Evolutionary conservation across 768 basidiomycete species (phyloP), one percentile per base, ranked within the genome.

Genomic region (Tylopilus sp.): DNA sequence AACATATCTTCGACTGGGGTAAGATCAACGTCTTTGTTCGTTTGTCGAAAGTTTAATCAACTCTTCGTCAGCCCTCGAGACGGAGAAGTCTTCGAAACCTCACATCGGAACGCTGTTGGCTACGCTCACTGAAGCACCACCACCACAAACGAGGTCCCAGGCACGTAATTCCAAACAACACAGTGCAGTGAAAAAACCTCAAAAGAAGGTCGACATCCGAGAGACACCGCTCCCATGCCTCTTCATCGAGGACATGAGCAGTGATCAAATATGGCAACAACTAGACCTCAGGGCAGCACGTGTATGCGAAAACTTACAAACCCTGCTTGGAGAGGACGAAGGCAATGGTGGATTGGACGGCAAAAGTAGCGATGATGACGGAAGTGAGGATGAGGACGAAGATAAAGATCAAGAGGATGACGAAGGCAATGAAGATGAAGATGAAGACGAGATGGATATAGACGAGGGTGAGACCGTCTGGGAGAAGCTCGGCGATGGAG

Each of bases 241-340:
- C 18, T 88, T 83, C 52, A 74, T 85, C 12, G 82, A 91, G 20
- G 85, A 79, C 17, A 85, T 97, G 81, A 86, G 84, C 58, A 78
- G 81, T 21, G 89, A 91, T 50, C 94, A 95, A 67, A 74, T 98
- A 23, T 99, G 95, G 95, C 86, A 85, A 36, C 95, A 99, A 71
- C 68, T 98, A 48, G 95, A 98, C 63, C 73, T 99, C 48, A 75
- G 91, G 40, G 75, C 85, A 15, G 79, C 82, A 54, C 79, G 77
- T 40, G 72, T 98, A 21, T 88, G 86, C 54, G 78, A 79, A 38
- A 78, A 87, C 44, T 70, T 95, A 38, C 79, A 88, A 43, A 77
- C 83, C 33, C 71, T 92, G 18, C 82, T 83, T 48, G 82, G 78
- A 23, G 75, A 75, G 8, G 68, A 60, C n/a, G 73, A 70, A 15